Conservation (phyloP, 192 early-diverging fungal species). For the Linnemannia zychae region DNA sequence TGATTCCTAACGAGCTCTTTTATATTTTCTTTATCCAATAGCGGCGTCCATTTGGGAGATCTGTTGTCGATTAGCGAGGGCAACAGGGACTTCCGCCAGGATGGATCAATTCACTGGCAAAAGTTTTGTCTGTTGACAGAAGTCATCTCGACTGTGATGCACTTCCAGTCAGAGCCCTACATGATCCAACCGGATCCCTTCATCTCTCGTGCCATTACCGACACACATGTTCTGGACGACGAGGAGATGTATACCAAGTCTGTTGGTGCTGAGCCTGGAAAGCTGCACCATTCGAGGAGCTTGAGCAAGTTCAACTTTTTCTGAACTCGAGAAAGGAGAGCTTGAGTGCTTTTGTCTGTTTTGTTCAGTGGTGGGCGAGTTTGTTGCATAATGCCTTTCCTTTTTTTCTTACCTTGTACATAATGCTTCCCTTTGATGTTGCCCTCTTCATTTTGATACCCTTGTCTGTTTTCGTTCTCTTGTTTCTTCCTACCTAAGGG, state of each 20-base stretch:
- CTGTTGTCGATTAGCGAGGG: conserved; percentile 80
- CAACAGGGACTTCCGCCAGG: conserved; percentile 72
- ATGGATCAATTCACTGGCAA: conserved; percentile 78
- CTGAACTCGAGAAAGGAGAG: conserved; percentile 2
- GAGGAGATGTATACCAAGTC: conserved; percentile 59
- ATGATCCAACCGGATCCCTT: conserved; percentile 51
- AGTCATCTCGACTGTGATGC: conserved; percentile 69
- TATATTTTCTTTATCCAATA: conserved; percentile 25
- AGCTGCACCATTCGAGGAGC: conserved; percentile 43
- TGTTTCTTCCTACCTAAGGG: neutral
- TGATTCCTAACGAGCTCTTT: neutral
- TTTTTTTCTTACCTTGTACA: conserved; percentile 1
- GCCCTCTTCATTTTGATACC: neutral
- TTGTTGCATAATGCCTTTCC: neutral
- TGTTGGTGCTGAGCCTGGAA: conserved; percentile 52
- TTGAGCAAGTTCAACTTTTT: conserved; percentile 51
- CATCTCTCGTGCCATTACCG: conserved; percentile 50
- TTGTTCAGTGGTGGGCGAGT: neutral
- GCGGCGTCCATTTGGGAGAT: conserved; percentile 79
- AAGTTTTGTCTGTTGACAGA: conserved; percentile 81
- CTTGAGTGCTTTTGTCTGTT: neutral
- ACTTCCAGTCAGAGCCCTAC: conserved; percentile 63
- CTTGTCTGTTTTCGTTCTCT: neutral
- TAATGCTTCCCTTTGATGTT: neutral
- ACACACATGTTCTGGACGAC: conserved; percentile 52